These are phyloP conservation scores for Klebsormidium nitens DNA, from an alignment of 139 green algal genomes.

Conservation along the genomic window DNA sequence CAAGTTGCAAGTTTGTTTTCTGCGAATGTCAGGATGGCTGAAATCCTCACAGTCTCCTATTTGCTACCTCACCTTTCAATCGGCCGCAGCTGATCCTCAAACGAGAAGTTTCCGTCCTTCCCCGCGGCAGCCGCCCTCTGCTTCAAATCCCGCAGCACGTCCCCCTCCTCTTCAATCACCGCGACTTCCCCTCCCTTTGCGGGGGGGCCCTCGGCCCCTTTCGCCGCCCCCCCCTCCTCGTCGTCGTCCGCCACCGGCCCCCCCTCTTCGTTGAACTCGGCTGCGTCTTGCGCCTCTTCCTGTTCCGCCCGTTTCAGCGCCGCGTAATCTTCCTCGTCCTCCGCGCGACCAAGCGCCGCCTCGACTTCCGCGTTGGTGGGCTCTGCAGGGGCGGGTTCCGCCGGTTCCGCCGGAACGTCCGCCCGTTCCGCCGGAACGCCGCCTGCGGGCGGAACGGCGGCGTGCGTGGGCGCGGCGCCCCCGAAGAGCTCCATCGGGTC, in stretches of 20 bases:
- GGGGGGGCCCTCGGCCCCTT: not conserved
- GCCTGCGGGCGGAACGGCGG: too few relatives aligned
- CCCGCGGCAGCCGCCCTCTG: conserved; percentile 29
- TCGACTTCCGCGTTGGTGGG: conserved; percentile 24
- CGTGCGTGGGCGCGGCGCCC: not conserved
- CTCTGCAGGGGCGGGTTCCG: too few relatives aligned
- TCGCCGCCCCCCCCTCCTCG: conserved; percentile 14
- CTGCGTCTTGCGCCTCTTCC: conserved; percentile 23
- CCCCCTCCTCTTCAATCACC: conserved; percentile 6
- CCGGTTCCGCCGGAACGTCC: too few relatives aligned
- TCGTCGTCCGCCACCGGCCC: not conserved
- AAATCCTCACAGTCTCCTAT: too few relatives aligned
- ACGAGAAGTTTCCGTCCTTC: not conserved
- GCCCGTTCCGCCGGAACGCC: too few relatives aligned
- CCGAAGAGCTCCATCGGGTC: conserved; percentile 33
- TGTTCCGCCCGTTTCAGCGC: conserved; percentile 13
- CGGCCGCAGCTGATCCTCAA: conserved; percentile 25
- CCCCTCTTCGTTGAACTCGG: conserved; percentile 32
- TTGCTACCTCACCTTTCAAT: conserved; percentile 39
- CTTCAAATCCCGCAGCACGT: conserved; percentile 33
- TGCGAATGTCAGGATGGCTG: too few relatives aligned
- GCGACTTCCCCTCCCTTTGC: not conserved
- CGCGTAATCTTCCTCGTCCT: conserved; percentile 32
- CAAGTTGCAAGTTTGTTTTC: too few relatives aligned
- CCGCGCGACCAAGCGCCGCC: conserved; percentile 16